Evolutionary conservation across 257 asterid species (phyloP).

Genomic region (Plantago ovata): DNA sequence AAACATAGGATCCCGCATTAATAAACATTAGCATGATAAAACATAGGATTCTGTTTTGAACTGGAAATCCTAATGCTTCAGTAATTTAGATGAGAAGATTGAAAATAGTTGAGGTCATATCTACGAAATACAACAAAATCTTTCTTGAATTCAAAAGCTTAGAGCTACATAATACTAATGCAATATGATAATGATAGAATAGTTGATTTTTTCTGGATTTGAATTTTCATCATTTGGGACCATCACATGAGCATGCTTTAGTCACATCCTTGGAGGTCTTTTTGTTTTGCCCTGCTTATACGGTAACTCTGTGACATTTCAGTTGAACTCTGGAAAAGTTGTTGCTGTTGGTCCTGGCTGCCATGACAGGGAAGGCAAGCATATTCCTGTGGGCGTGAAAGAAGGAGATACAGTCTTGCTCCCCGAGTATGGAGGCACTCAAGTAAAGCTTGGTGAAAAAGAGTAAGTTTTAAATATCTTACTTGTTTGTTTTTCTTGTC

Average conservation of each 20-base stretch:
- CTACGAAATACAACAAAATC: too few relatives aligned
- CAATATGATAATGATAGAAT: not conserved
- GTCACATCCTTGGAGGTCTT: not conserved
- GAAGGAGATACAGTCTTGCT: conserved; percentile 64
- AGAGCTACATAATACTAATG: not conserved
- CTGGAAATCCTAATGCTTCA: not conserved
- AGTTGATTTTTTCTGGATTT: not conserved
- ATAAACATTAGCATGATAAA: not conserved
- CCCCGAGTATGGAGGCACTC: conserved; percentile 65
- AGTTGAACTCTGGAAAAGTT: conserved; percentile 66
- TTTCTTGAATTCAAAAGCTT: too few relatives aligned
- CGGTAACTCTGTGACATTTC: conserved; percentile 14
- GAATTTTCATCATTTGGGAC: too few relatives aligned
- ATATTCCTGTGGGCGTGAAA: conserved; percentile 46
- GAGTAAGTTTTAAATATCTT: conserved; percentile 29
- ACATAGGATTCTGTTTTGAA: not conserved
- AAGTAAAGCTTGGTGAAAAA: conserved; percentile 65
- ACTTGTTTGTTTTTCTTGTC: not conserved
- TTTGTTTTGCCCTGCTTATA: conserved; percentile 1
- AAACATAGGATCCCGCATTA: not conserved
- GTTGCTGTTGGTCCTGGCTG: conserved; percentile 63
- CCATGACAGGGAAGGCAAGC: conserved; percentile 51
- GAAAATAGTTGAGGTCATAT: too few relatives aligned
- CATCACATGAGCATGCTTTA: not conserved
- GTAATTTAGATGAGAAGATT: too few relatives aligned